Evolutionary conservation across 1,284 basidiomycete species (phyloP), one percentile per base, ranked within the genome.

Genomic region (Fomitopsis betulina): DNA sequence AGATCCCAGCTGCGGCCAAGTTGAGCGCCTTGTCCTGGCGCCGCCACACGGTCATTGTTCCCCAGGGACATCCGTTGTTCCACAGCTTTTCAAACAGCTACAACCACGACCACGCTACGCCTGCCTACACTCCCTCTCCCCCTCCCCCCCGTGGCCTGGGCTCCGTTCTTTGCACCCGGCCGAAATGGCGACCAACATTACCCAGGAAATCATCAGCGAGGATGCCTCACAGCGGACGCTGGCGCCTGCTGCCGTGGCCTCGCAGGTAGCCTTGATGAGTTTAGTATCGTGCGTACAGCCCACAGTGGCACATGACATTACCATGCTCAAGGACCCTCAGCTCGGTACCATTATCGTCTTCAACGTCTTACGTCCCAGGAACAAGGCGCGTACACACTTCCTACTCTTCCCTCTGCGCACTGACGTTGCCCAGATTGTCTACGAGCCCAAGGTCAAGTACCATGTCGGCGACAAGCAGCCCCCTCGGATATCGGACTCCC

Each of bases 391-490:
- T 70, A 38, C 33, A 38, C 27, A 13, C 30, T 13, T 25, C n/a
- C 45, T 27, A 21, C 27, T 23, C 55, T 8, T 17, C 21, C 42
- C 38, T 43, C 37, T 21, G 21, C n/a, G 50, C 25, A 37, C 52
- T 55, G 9, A 55, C 54, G 15, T 27, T 30, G 19, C 27, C n/a
- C 56, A 89, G 86, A 80, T 88, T 57, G 83, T 93, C 56, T 98
- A 98, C 72, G 91, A 94, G 74, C 86, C 93, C 63, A 91, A 94
- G 75, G 74, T 82, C 75, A 96, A 96, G 72, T 96, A 95, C 70
- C 91, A 94, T 65, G 82, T 86, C 60, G 93, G 88, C 57, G 77
- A 86, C 72, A 94, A 93, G 71, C 78, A 82, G 32, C 92, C 91
- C n/a, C 93, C 93, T 13, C 81, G 83, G 42, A 89, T 95, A 69